phyloP scores from a whole-genome alignment of 495 filamentous ascomycete species.

The Podospora sp. region DNA sequence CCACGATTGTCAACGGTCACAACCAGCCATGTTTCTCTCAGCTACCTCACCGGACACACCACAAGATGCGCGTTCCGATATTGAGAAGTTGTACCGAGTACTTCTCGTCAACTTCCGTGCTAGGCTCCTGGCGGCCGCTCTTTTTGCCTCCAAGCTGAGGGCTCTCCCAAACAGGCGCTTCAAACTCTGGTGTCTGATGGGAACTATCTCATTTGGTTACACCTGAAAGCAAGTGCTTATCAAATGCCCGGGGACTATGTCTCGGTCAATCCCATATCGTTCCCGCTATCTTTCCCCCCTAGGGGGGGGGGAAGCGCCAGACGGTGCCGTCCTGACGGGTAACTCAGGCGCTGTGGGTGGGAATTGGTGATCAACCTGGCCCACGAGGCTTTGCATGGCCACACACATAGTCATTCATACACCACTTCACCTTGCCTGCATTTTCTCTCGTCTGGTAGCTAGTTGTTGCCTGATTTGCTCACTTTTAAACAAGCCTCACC shows the following conservation, averaged over 20 bases:
- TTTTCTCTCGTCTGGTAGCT: constrained; percentile 45
- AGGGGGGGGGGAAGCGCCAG: not conserved
- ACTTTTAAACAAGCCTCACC: constrained; percentile 20
- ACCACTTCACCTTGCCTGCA: not conserved
- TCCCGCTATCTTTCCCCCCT: not conserved
- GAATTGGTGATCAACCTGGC: not conserved
- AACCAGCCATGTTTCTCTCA: not conserved
- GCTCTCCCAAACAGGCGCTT: not conserved
- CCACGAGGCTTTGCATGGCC: not conserved
- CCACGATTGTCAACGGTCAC: not conserved
- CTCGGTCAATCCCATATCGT: not conserved
- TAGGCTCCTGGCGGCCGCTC: not conserved
- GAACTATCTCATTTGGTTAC: not conserved
- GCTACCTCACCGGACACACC: not conserved
- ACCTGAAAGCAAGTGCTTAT: not conserved
- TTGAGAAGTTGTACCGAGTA: not conserved
- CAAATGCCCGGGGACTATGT: not conserved
- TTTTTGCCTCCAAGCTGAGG: not conserved
- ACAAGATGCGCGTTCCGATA: not conserved
- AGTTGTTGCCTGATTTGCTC: constrained; percentile 20
- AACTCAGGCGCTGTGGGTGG: not conserved
- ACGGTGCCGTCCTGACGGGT: not conserved
- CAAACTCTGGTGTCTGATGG: not conserved
- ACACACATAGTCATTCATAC: constrained; percentile 4
- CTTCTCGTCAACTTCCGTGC: not conserved